phyloP scores from a whole-genome alignment of 2,329 filamentous ascomycete species.

The Xylariaceae sp. region DNA sequence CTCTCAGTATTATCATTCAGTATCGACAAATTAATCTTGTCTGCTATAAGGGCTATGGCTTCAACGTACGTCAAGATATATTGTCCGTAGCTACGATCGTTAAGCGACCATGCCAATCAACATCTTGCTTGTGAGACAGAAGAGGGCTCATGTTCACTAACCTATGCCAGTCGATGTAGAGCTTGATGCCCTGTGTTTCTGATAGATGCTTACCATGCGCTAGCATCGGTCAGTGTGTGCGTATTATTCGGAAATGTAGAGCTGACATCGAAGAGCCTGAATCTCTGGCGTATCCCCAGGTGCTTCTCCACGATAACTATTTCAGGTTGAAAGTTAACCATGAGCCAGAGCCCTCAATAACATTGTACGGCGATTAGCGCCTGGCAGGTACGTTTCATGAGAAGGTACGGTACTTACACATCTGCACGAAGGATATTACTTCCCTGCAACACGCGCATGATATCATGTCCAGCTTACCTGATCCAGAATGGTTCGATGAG shows the following conservation, averaged over 20 bases:
- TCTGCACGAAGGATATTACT: too few relatives aligned
- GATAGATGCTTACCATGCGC: constrained; percentile 46
- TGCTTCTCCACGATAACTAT: constrained; percentile 42
- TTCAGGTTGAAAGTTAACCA: constrained; percentile 1
- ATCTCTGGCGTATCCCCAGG: constrained; percentile 49
- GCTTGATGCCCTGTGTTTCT: constrained; percentile 25
- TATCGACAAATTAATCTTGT: not conserved
- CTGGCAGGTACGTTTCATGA: too few relatives aligned
- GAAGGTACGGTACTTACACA: too few relatives aligned
- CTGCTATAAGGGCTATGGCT: not conserved
- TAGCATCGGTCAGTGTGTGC: constrained; percentile 21
- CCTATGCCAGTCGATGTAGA: constrained; percentile 30
- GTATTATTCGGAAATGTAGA: not conserved
- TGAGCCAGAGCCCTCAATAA: not conserved
- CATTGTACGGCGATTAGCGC: not conserved
- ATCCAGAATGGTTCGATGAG: constrained; percentile 46
- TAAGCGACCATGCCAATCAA: too few relatives aligned
- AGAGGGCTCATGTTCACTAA: too few relatives aligned
- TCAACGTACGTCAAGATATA: constrained; percentile 26
- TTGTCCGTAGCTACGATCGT: constrained; percentile 25
- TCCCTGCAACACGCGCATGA: too few relatives aligned
- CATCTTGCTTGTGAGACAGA: too few relatives aligned
- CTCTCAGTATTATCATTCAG: not conserved
- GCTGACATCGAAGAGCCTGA: constrained; percentile 34
- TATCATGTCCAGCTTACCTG: constrained; percentile 20